These are phyloP conservation scores for Nidularia pulvinata DNA, from an alignment of 768 basidiomycete genomes.

Conservation along the genomic window DNA sequence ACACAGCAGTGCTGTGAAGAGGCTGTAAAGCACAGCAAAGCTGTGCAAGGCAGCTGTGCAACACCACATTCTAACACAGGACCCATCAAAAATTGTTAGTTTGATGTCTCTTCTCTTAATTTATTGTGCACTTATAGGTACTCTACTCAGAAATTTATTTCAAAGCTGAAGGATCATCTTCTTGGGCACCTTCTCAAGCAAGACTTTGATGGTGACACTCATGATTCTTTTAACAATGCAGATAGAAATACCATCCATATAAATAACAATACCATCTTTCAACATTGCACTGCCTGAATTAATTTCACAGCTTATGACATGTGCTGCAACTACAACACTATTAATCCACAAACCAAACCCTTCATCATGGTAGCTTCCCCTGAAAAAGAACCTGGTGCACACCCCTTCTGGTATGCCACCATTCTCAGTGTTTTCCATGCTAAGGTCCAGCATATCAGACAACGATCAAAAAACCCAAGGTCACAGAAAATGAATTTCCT, in stretches of 20 bases:
- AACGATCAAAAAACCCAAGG: neutral
- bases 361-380: conserved; percentile 22
- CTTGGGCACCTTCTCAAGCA: conserved; percentile 20
- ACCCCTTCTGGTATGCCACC: neutral
- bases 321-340: conserved; percentile 14
- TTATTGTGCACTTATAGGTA: neutral
- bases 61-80: neutral
- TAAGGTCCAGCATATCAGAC: neutral
- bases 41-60: too few species aligned
- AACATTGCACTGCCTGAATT: conserved; percentile 9
- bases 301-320: conserved; percentile 27
- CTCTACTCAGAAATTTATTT: conserved; percentile 16
- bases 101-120: neutral
- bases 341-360: conserved; percentile 23
- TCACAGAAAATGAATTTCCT: neutral
- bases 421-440: neutral
- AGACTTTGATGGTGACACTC: conserved; percentile 24
- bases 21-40: too few species aligned
- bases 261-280: conserved; percentile 19
- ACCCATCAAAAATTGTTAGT: neutral
- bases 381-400: neutral
- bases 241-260: conserved; percentile 14
- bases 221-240: conserved; percentile 13
- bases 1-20: too few species aligned
- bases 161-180: conserved; percentile 29